Evolutionary conservation across 2,329 filamentous ascomycete genomes (phyloP).

Genomic region (Colletotrichum sp.): DNA sequence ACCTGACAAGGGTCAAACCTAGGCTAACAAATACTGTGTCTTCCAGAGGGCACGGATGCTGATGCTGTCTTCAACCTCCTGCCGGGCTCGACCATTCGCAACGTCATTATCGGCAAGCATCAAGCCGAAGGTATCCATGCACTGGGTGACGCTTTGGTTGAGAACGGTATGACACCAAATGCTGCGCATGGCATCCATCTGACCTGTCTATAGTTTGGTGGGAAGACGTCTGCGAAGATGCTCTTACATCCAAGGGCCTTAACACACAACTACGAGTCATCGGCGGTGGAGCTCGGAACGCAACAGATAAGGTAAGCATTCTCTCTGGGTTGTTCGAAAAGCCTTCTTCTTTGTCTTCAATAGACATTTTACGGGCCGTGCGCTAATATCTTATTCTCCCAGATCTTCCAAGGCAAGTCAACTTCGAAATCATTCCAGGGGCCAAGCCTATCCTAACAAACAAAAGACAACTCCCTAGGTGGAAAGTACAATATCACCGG

Average conservation of each 20-base stretch:
- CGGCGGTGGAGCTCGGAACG: conserved; percentile 30
- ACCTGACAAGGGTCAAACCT: neutral
- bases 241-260: conserved; percentile 30
- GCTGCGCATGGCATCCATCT: accelerated
- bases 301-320: conserved; percentile 29
- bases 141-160: conserved; percentile 32
- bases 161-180: conserved; percentile 27
- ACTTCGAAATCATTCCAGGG: neutral
- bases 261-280: conserved; percentile 33
- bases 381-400: neutral
- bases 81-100: conserved; percentile 38
- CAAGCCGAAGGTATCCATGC: conserved; percentile 38
- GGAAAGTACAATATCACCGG: conserved; percentile 35
- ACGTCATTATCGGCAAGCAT: conserved; percentile 43
- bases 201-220: conserved; percentile 27
- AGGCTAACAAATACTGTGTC: neutral
- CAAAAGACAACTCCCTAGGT: conserved; percentile 29
- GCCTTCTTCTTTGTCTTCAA: neutral
- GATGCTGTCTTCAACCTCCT: conserved; percentile 45
- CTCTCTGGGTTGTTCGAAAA: neutral
- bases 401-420: conserved; percentile 30
- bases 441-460: neutral
- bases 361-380: too few relatives aligned
- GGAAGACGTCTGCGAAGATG: conserved; percentile 35
- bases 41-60: conserved; percentile 41